A percentile compares a stretch with the other conserved stretches of the same genome.
These are phyloP conservation scores for Cenchrus purpureus DNA, from an alignment of 176 grass and related monocot genomes.

Conservation along the genomic window DNA sequence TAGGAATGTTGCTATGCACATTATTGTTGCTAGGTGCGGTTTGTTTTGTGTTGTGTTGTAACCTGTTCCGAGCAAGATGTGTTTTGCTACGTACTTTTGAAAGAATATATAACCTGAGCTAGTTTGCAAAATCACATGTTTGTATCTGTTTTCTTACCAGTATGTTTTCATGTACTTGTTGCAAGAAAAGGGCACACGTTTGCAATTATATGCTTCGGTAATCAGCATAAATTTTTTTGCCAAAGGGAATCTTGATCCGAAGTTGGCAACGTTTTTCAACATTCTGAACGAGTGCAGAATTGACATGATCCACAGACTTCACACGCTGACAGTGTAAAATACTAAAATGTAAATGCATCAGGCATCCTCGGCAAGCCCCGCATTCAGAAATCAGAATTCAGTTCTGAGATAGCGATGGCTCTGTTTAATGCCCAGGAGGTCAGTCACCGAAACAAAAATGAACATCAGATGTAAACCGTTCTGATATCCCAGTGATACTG, in stretches of 20 bases:
- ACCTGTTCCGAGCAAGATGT: not conserved
- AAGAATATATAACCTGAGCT: not conserved
- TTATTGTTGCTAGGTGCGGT: not conserved
- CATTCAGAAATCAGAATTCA: not conserved
- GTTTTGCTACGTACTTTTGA: not conserved
- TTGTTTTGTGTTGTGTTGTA: not conserved
- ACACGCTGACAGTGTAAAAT: not conserved
- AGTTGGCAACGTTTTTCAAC: not conserved
- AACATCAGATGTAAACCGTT: not conserved
- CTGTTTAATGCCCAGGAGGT: not conserved
- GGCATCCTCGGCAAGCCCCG: not conserved
- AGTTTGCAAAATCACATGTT: not conserved
- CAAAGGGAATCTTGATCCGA: not conserved
- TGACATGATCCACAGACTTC: not conserved
- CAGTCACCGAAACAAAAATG: not conserved
- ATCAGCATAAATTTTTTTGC: not conserved
- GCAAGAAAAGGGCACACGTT: not conserved
- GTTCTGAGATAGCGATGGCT: not conserved
- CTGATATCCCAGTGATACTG: not conserved
- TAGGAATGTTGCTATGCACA: not conserved
- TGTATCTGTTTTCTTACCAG: not conserved
- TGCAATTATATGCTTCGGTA: not conserved
- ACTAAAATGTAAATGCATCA: no score
- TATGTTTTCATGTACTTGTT: not conserved
- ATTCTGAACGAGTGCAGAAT: not conserved